phyloP scores from a whole-genome alignment of 345 rosid genomes.

The Tarenaya hassleriana region DNA sequence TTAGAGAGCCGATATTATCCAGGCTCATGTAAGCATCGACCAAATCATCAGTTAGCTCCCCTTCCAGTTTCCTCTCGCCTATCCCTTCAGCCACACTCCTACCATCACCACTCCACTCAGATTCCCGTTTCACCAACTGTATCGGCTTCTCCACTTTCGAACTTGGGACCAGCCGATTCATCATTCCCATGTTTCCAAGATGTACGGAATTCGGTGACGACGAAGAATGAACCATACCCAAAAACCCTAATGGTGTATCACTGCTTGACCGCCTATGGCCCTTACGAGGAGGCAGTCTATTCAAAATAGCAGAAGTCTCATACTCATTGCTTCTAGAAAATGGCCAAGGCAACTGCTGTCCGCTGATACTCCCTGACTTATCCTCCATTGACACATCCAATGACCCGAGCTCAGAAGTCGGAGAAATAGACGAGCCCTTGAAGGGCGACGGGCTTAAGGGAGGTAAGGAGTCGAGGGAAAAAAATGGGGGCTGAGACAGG shows the following conservation, averaged over 20 bases:
- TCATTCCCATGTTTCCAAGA: slow-evolving; percentile 4
- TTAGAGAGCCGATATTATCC: slow-evolving; percentile 61
- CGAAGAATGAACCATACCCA: slow-evolving; percentile 31
- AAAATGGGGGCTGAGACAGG: slow-evolving; percentile 58
- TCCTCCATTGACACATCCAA: slow-evolving; percentile 42
- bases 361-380: slow-evolving; percentile 26
- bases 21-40: slow-evolving; percentile 75
- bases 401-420: slow-evolving; percentile 26
- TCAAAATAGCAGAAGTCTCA: slow-evolving; percentile 27
- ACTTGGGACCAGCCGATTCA: slow-evolving; percentile 15
- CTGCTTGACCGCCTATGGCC: slow-evolving; percentile 56
- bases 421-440: slow-evolving; percentile 33
- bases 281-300: slow-evolving; percentile 42
- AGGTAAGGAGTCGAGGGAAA: slow-evolving; percentile 58
- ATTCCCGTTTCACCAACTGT: slow-evolving; percentile 31
- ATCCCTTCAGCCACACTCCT: slow-evolving; percentile 41
- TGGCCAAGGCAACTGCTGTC: slow-evolving; percentile 28
- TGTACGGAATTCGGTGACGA: slow-evolving; percentile 33
- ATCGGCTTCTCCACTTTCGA: slow-evolving; percentile 23
- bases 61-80: slow-evolving; percentile 71
- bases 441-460: slow-evolving; percentile 59
- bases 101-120: slow-evolving; percentile 29
- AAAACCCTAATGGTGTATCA: slow-evolving; percentile 47
- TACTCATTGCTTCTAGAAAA: slow-evolving; percentile 22
- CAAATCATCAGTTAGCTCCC: slow-evolving; percentile 68